Evolutionary conservation across 352 stramenopile genomes (phyloP), one percentile per base, ranked within the genome.

Genomic region (Halophytophthora polymorphica): DNA sequence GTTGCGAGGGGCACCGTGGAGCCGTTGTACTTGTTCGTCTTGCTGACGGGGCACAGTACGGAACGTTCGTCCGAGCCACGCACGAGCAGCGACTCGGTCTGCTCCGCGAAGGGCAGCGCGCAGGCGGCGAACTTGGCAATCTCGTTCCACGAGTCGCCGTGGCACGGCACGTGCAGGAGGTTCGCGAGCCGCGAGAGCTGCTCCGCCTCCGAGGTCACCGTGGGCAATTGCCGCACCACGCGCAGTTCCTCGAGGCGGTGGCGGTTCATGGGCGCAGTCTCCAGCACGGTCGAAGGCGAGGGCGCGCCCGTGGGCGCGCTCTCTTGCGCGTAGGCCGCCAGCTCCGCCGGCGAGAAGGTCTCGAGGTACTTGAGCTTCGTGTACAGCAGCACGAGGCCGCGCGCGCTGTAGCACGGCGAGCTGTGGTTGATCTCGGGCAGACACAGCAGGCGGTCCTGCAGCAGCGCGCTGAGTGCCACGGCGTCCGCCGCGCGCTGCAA

Each of bases 11-110:
- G 69, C 13, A 94, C 67, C n/a, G 86, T 93, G 17, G 86, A 91
- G 47, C 73, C 80, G 56, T 92, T 79, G 53, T 96, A 96, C 46
- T 90, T 95, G 73, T 96, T 95, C n/a, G 80, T 90, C 61, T 92
- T 88, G 35, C 69, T 66, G 3, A 55, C 53, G n/a, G 80, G 64
- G 52, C 77, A 88, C 6, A 96, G 45, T 28, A 87, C 53, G 21
- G 86, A 90, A 21, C 87, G 81, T 51, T 96, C 87, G 56, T 96
- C 87, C 41, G 84, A 95, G 22, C 87, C 87, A 22, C 79, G 82
- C 21, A 90, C 67, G 29, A 96, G 59, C 29, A 95, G 57, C 38
- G 82, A 85, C 70, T 93, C 85, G 37, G 85, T 94, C 51, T 87
- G 83, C 53, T 93, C 80, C 8, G 83, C 83, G 38, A 93, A 93